Conservation (phyloP, 2,329 filamentous ascomycete genomes). For the Penicillium sp. region DNA sequence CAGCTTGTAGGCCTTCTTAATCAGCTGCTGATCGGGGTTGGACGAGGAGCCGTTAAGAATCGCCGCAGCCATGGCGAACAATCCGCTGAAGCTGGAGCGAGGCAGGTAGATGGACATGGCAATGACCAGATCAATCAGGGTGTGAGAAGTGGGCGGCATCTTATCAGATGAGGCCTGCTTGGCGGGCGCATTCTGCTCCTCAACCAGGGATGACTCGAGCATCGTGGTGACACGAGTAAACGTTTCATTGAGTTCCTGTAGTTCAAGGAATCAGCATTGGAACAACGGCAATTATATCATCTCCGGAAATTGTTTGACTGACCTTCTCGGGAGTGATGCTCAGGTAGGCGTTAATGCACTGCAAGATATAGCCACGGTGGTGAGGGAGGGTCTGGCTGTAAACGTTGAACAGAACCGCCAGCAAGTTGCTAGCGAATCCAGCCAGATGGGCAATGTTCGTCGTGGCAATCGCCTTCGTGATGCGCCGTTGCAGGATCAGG, state of each 20-base stretch:
- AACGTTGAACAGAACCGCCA: constrained; percentile 98
- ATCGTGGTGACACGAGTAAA: constrained; percentile 85
- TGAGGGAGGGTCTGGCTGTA: constrained; percentile 96
- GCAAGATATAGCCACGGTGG: constrained; percentile 84
- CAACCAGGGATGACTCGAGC: constrained; percentile 71
- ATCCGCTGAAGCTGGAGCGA: constrained; percentile 75
- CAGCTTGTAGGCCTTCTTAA: constrained; percentile 99
- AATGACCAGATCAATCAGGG: constrained; percentile 93
- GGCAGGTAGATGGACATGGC: constrained; percentile 94
- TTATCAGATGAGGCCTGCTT: constrained; percentile 65
- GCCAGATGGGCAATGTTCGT: constrained; percentile 83
- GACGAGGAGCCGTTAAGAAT: constrained; percentile 68
- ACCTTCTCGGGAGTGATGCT: constrained; percentile 75
- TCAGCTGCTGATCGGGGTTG: constrained; percentile 75
- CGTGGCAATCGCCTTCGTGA: constrained; percentile 72
- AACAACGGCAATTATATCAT: neutral
- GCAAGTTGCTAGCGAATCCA: constrained; percentile 78
- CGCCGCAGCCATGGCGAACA: constrained; percentile 84
- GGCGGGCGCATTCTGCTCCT: constrained; percentile 65
- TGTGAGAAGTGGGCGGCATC: constrained; percentile 91
- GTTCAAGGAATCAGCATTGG: neutral
- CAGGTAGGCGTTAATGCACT: constrained; percentile 92
- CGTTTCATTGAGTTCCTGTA: constrained; percentile 76
- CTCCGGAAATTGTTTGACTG: constrained; percentile 13
- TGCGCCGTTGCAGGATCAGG: constrained; percentile 73